Evolutionary conservation across 768 basidiomycete genomes (phyloP).

Genomic region (Vishniacozyma victoriae): DNA sequence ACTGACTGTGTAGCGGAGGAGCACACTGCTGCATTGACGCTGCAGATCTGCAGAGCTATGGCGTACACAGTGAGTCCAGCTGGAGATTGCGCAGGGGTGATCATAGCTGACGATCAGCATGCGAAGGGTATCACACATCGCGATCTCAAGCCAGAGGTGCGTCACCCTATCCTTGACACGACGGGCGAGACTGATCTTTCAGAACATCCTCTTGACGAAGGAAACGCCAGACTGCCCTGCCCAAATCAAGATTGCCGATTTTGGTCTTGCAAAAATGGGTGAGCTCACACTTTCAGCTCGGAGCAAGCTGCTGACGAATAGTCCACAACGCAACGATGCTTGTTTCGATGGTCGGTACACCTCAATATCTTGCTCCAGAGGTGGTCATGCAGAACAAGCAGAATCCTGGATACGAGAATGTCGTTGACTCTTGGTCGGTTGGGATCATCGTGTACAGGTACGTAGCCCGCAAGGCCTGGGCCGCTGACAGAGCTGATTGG

Average conservation of each 20-base stretch:
- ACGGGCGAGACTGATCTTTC: constrained; percentile 5
- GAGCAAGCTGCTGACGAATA: constrained; percentile 2
- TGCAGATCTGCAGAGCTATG: constrained; percentile 70
- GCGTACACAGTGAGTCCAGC: constrained; percentile 39
- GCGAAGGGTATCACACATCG: constrained; percentile 76
- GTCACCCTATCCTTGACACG: neutral
- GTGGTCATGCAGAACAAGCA: constrained; percentile 69
- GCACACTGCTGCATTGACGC: constrained; percentile 63
- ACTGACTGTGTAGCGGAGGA: constrained; percentile 48
- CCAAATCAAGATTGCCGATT: constrained; percentile 84
- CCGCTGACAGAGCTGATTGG: constrained; percentile 10
- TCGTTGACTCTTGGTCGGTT: constrained; percentile 94
- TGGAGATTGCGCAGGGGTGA: neutral
- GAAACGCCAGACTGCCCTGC: constrained; percentile 55
- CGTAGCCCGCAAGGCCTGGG: constrained; percentile 25
- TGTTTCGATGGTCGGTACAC: constrained; percentile 94
- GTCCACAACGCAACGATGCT: constrained; percentile 39
- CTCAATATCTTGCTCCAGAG: constrained; percentile 77
- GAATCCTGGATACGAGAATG: constrained; percentile 65
- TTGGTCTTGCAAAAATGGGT: constrained; percentile 80
- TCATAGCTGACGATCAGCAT: constrained; percentile 31
- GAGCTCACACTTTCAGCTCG: constrained; percentile 1
- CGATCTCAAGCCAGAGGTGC: constrained; percentile 70
- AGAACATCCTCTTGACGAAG: constrained; percentile 79
- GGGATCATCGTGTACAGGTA: constrained; percentile 94